These are phyloP conservation scores for Wickerhamomyces bisporus DNA, from an alignment of 805 yeast genomes.

Conservation along the genomic window DNA sequence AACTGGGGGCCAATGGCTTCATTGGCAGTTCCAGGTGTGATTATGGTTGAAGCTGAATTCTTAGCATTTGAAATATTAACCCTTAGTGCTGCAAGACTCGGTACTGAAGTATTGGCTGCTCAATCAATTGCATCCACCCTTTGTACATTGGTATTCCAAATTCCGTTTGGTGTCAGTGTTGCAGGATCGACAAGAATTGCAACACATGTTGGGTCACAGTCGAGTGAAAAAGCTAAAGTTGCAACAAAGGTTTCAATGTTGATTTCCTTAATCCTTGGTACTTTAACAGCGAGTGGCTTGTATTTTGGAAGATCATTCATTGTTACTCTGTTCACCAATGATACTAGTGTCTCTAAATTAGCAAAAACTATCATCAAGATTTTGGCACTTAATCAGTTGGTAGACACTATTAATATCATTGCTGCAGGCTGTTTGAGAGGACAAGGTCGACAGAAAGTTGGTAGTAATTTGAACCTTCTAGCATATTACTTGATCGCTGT, in stretches of 20 bases:
- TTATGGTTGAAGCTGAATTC: constrained; percentile 64
- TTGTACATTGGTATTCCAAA: constrained; percentile 51
- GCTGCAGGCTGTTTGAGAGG: constrained; percentile 72
- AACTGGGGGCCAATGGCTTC: constrained; percentile 47
- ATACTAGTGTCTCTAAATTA: constrained; percentile 40
- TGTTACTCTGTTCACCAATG: constrained; percentile 49
- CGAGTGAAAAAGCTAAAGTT: constrained; percentile 32
- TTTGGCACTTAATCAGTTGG: constrained; percentile 56
- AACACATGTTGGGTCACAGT: constrained; percentile 45
- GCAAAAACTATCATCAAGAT: constrained; percentile 43
- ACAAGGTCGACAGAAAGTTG: constrained; percentile 67
- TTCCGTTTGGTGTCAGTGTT: constrained; percentile 58
- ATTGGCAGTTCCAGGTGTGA: constrained; percentile 56
- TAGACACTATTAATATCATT: constrained; percentile 58
- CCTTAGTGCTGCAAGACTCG: constrained; percentile 53
- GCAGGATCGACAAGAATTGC: constrained; percentile 63
- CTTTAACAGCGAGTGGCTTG: constrained; percentile 40
- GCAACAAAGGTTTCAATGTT: constrained; percentile 38
- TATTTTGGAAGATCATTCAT: constrained; percentile 39
- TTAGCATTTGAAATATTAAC: constrained; percentile 62
- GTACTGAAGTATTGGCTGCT: constrained; percentile 56
- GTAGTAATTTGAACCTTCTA: constrained; percentile 54
- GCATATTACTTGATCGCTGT: constrained; percentile 62
- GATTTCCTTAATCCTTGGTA: constrained; percentile 27
- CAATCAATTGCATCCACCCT: constrained; percentile 58